These are phyloP conservation scores for Biancaea sappan DNA, from an alignment of 306 rosid species.

Conservation along the genomic window DNA sequence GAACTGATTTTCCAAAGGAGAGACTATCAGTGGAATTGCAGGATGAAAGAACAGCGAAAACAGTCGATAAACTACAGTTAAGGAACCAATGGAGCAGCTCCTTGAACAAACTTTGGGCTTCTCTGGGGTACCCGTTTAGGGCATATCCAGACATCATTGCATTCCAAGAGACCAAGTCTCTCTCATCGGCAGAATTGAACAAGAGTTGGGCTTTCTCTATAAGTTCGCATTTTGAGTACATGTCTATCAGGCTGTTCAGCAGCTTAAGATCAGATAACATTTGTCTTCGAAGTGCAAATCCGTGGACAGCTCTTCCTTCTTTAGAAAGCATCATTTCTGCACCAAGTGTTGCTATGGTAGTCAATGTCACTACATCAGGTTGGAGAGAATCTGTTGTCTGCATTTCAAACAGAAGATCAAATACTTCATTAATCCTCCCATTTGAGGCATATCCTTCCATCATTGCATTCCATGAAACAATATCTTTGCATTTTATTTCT, in stretches of 20 bases:
- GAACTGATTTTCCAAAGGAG: constrained; percentile 56
- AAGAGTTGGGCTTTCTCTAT: constrained; percentile 46
- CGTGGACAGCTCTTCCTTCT: constrained; percentile 60
- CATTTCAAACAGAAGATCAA: constrained; percentile 53
- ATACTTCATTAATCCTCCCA: constrained; percentile 44
- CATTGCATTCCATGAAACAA: constrained; percentile 63
- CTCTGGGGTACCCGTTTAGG: constrained; percentile 41
- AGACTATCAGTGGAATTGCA: constrained; percentile 44
- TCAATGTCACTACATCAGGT: constrained; percentile 48
- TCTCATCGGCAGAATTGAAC: constrained; percentile 44
- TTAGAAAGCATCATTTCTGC: constrained; percentile 41
- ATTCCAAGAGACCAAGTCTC: constrained; percentile 66
- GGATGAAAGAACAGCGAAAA: constrained; percentile 53
- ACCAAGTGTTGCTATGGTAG: constrained; percentile 45
- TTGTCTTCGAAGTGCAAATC: constrained; percentile 45
- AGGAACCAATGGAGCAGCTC: constrained; percentile 37
- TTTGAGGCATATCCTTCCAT: constrained; percentile 56
- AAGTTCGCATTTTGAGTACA: constrained; percentile 54
- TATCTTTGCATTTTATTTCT: constrained; percentile 44
- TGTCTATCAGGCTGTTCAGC: constrained; percentile 51
- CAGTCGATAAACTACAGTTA: constrained; percentile 45
- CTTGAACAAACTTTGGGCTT: constrained; percentile 52
- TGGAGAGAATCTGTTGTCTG: constrained; percentile 39
- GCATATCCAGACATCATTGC: constrained; percentile 68
- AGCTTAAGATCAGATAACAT: constrained; percentile 37